phyloP scores from a whole-genome alignment of 2,329 filamentous ascomycete genomes.

The Rhynchosporium secalis region DNA sequence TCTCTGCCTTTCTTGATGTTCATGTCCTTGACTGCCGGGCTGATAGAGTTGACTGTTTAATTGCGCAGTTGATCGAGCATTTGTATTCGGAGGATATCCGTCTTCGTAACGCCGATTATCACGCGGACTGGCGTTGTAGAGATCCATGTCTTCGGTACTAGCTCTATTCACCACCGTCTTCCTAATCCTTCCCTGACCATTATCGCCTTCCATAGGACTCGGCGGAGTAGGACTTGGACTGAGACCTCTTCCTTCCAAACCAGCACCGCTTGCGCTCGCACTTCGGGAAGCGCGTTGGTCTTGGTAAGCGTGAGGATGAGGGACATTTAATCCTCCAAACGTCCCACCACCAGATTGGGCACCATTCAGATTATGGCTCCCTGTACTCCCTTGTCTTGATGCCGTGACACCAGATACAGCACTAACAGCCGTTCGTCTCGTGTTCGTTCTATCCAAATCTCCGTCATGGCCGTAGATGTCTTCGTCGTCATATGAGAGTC shows the following conservation, averaged over 20 bases:
- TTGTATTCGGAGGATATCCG: too few species aligned
- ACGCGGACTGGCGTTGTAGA: conserved; percentile 42
- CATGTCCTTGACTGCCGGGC: too few species aligned
- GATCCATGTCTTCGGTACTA: conserved; percentile 40
- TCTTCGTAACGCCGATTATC: background rate
- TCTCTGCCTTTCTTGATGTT: too few species aligned
- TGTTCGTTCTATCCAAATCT: conserved; percentile 31
- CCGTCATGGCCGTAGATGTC: background rate
- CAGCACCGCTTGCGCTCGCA: background rate
- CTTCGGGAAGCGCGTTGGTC: too few species aligned
- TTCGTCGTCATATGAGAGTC: conserved; percentile 15
- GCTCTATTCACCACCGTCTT: conserved; percentile 14
- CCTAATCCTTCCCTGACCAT: conserved; percentile 6
- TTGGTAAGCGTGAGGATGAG: background rate
- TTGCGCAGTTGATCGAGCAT: background rate
- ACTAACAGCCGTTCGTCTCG: conserved; percentile 28
- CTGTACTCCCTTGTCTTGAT: background rate
- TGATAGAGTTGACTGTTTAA: background rate
- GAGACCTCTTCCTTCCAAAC: background rate
- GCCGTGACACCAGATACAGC: conserved; percentile 26
- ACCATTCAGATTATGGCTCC: background rate
- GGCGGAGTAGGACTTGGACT: conserved; percentile 20
- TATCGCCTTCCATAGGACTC: conserved; percentile 14
- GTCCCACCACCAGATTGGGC: too few species aligned
- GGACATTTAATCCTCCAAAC: conserved; percentile 14